phyloP scores from a whole-genome alignment of 371 early-diverging fungal genomes.

The Apophysomyces variabilis region DNA sequence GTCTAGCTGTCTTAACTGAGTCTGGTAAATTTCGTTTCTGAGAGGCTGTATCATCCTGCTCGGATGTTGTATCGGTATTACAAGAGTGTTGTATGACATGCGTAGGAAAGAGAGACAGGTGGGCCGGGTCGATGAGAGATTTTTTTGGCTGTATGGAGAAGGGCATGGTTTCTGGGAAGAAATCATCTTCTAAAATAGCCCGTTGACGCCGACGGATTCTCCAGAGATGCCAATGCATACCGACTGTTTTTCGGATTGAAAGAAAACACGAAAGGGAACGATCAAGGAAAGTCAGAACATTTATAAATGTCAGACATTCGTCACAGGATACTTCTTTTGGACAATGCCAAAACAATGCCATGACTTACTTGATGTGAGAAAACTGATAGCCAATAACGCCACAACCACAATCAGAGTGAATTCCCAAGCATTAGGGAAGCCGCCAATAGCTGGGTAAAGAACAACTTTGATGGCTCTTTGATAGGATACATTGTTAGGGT shows the following conservation, averaged over 20 bases:
- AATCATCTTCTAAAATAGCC: conserved; percentile 39
- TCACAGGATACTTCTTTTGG: conserved; percentile 1
- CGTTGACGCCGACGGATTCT: conserved; percentile 48
- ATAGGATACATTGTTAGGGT: conserved; percentile 25
- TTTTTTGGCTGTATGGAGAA: conserved; percentile 17
- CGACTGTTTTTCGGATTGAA: conserved; percentile 27
- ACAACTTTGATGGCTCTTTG: conserved; percentile 36
- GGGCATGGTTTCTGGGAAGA: conserved; percentile 19
- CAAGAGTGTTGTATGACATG: conserved; percentile 36
- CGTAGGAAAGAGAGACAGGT: conserved; percentile 38
- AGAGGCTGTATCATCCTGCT: neutral
- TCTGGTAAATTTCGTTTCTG: neutral
- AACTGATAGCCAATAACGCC: conserved; percentile 55
- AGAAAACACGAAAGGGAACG: conserved; percentile 1
- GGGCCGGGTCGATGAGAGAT: conserved; percentile 36
- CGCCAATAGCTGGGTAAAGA: conserved; percentile 47
- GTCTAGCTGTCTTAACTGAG: neutral
- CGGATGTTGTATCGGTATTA: neutral
- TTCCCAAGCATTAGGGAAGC: conserved; percentile 61
- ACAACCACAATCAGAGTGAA: conserved; percentile 61
- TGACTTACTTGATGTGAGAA: conserved; percentile 54
- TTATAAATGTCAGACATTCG: neutral
- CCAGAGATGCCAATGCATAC: conserved; percentile 59
- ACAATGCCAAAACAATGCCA: conserved; percentile 6
- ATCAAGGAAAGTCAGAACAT: conserved; percentile 7